phyloP scores from a whole-genome alignment of 306 rosid species.

The Pterocarpus macrocarpus region DNA sequence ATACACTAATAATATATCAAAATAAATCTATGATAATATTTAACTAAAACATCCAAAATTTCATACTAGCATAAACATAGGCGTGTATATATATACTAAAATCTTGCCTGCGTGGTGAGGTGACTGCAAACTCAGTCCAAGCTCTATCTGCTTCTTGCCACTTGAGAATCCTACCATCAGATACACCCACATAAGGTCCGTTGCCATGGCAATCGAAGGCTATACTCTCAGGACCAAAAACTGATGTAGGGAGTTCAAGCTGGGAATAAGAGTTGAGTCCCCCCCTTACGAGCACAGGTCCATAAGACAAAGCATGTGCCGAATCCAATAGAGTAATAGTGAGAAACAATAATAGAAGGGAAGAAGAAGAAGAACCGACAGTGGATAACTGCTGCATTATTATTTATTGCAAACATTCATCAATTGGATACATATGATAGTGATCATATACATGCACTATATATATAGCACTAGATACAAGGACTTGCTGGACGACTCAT shows the following conservation, averaged over 20 bases:
- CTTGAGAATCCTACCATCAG: conserved; percentile 71
- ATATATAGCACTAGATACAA: background rate
- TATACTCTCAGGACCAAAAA: conserved; percentile 64
- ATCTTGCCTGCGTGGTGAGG: conserved; percentile 57
- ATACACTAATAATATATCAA: too few relatives aligned
- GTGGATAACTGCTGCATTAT: background rate
- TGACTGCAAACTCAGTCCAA: conserved; percentile 62
- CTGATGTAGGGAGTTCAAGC: conserved; percentile 46
- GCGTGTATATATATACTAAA: too few relatives aligned
- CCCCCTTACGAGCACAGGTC: background rate
- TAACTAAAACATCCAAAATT: too few relatives aligned
- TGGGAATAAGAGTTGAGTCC: conserved; percentile 32
- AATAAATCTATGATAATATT: too few relatives aligned
- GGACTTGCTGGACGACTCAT: too few relatives aligned
- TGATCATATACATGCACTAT: background rate
- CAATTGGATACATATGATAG: too few relatives aligned
- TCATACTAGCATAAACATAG: background rate
- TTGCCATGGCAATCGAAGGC: conserved; percentile 70
- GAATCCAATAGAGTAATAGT: background rate
- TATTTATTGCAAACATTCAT: too few relatives aligned
- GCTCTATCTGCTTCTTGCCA: conserved; percentile 48
- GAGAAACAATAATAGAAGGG: background rate
- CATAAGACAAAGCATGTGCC: background rate
- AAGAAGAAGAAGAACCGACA: too few relatives aligned
- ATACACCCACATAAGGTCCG: conserved; percentile 68